Percentiles rank a stretch among this genome's conserved stretches.
Evolutionary conservation across 108 stramenopile species (phyloP).

Genomic region (Seminavis robusta): DNA sequence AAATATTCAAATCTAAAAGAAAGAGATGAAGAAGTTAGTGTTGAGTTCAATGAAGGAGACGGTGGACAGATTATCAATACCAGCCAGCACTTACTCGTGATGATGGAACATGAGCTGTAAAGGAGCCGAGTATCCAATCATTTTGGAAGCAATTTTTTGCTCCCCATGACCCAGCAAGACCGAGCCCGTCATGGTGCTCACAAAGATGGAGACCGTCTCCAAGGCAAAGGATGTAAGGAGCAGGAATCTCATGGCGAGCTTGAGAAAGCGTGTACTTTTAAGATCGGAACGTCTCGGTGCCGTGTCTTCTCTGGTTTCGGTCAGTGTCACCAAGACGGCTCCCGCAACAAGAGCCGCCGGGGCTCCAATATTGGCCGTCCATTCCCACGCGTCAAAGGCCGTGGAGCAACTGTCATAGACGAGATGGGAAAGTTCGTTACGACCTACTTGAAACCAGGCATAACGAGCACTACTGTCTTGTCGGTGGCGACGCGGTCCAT

Average conservation of each 20-base stretch:
- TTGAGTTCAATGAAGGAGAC: not conserved
- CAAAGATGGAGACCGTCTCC: conserved; percentile 46
- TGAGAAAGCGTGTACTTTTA: conserved; percentile 23
- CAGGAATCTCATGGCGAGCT: conserved; percentile 30
- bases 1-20: conserved; percentile 36
- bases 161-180: conserved; percentile 35
- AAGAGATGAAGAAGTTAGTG: conserved; percentile 6
- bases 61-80: not conserved
- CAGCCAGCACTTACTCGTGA: conserved; percentile 21
- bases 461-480: no score
- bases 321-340: conserved; percentile 46
- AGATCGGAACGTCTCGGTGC: conserved; percentile 12
- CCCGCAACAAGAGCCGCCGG: conserved; percentile 54
- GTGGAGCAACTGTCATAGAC: no score
- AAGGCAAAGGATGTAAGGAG: conserved; percentile 40
- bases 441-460: no score
- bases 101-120: conserved; percentile 27
- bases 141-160: conserved; percentile 11
- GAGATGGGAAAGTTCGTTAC: no score
- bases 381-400: conserved; percentile 19
- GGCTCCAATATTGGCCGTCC: conserved; percentile 36
- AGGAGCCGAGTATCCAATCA: conserved; percentile 17
- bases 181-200: conserved; percentile 44
- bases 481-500: no score
- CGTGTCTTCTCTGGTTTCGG: conserved; percentile 22